Conservation (phyloP, 306 rosid genomes). For the Cucumis melo region DNA sequence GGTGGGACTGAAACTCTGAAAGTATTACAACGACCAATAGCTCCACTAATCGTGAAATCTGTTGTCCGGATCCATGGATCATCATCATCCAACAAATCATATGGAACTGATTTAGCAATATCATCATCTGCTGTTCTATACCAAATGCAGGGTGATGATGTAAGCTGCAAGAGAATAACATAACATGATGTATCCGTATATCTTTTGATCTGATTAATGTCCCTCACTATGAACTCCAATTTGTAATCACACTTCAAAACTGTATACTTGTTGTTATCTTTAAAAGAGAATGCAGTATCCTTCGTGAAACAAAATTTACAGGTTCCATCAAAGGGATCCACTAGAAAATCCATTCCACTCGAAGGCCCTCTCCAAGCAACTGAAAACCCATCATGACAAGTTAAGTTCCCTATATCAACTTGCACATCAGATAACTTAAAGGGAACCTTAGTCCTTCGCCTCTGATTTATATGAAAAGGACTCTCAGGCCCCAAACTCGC, state of each 20-base stretch:
- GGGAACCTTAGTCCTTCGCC: constrained; percentile 52
- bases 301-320: constrained; percentile 62
- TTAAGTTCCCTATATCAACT: constrained; percentile 60
- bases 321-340: constrained; percentile 61
- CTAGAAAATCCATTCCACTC: constrained; percentile 54
- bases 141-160: constrained; percentile 59
- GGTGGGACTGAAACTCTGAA: constrained; percentile 67
- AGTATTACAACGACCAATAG: constrained; percentile 62
- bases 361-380: constrained; percentile 62
- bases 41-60: constrained; percentile 79
- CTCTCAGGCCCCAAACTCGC: constrained; percentile 52
- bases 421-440: constrained; percentile 47
- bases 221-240: constrained; percentile 61
- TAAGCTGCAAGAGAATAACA: constrained; percentile 43
- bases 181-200: constrained; percentile 30
- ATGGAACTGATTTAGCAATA: constrained; percentile 38
- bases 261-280: constrained; percentile 18
- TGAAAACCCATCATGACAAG: constrained; percentile 26
- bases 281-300: constrained; percentile 48
- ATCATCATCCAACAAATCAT: constrained; percentile 67
- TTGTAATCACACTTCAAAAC: constrained; percentile 66
- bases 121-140: constrained; percentile 86
- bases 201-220: constrained; percentile 36
- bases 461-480: constrained; percentile 36
- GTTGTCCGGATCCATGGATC: constrained; percentile 93